Conservation (phyloP, 2,329 filamentous ascomycete genomes). For the Aspergillus pseudoterreus region DNA sequence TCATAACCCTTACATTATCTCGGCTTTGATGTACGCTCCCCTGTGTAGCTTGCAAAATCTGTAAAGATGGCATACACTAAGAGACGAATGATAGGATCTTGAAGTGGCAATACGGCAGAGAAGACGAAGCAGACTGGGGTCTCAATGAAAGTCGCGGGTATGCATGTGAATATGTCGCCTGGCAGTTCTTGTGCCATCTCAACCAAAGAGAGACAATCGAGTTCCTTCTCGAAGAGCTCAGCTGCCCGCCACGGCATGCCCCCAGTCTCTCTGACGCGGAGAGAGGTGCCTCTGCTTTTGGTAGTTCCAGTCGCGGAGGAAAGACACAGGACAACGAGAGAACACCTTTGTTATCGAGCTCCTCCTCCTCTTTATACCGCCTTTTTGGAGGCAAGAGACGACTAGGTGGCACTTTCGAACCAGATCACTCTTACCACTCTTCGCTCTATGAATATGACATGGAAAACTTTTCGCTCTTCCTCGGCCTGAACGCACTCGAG, state of each 20-base stretch:
- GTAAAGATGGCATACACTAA: not conserved
- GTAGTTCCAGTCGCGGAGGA: constrained; percentile 3
- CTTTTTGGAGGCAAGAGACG: constrained; percentile 37
- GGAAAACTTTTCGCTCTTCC: constrained; percentile 65
- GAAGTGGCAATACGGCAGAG: constrained; percentile 53
- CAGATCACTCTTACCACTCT: constrained; percentile 37
- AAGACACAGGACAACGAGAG: constrained; percentile 19
- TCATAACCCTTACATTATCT: constrained; percentile 42
- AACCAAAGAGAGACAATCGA: constrained; percentile 57
- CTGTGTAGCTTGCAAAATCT: not conserved
- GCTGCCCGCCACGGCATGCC: constrained; percentile 17
- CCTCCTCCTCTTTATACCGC: constrained; percentile 19
- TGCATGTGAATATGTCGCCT: constrained; percentile 61
- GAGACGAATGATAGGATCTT: constrained; percentile 45
- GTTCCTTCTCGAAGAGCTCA: constrained; percentile 53
- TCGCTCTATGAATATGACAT: constrained; percentile 53
- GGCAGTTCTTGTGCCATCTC: constrained; percentile 57
- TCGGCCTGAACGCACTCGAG: constrained; percentile 78
- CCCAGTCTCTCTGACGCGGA: constrained; percentile 19
- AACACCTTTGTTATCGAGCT: constrained; percentile 28
- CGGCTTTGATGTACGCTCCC: constrained; percentile 50
- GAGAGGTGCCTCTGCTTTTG: constrained; percentile 15
- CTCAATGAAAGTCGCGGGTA: constrained; percentile 54
- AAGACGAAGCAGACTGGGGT: constrained; percentile 52
- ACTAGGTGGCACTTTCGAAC: constrained; percentile 30